phyloP scores from a whole-genome alignment of 768 basidiomycete species.

The Naematelia encephala region DNA sequence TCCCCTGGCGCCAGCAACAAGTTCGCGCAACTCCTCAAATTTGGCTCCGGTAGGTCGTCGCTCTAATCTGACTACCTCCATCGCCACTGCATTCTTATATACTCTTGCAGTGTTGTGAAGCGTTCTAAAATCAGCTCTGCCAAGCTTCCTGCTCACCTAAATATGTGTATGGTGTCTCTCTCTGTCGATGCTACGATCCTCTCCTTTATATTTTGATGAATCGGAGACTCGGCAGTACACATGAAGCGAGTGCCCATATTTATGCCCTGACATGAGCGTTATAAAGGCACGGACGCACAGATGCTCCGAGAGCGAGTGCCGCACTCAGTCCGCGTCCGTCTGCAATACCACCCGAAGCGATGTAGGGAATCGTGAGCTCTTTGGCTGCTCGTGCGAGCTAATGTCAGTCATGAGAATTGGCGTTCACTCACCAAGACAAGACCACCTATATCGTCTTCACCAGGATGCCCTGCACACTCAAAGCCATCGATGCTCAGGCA shows the following conservation, averaged over 20 bases:
- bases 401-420: not conserved
- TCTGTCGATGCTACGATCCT: constrained; percentile 81
- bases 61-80: constrained; percentile 82
- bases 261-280: constrained; percentile 56
- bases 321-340: constrained; percentile 80
- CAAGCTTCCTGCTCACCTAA: constrained; percentile 55
- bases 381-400: constrained; percentile 82
- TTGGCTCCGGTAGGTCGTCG: constrained; percentile 75
- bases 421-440: constrained; percentile 68
- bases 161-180: constrained; percentile 77
- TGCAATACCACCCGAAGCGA: constrained; percentile 87
- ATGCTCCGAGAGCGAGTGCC: constrained; percentile 74
- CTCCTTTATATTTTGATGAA: constrained; percentile 85
- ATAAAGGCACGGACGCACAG: constrained; percentile 55
- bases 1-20: constrained; percentile 53
- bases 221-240: constrained; percentile 84
- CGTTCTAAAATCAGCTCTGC: constrained; percentile 8
- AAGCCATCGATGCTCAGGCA: constrained; percentile 85
- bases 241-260: constrained; percentile 94
- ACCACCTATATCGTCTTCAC: constrained; percentile 88
- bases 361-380: constrained; percentile 76
- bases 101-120: constrained; percentile 37
- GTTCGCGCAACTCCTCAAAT: constrained; percentile 75
- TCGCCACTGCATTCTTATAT: constrained; percentile 65
- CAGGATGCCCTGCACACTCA: constrained; percentile 94